Evolutionary conservation across 768 basidiomycete genomes (phyloP), one percentile per base, ranked within the genome.

Genomic region (Collybia sp.): DNA sequence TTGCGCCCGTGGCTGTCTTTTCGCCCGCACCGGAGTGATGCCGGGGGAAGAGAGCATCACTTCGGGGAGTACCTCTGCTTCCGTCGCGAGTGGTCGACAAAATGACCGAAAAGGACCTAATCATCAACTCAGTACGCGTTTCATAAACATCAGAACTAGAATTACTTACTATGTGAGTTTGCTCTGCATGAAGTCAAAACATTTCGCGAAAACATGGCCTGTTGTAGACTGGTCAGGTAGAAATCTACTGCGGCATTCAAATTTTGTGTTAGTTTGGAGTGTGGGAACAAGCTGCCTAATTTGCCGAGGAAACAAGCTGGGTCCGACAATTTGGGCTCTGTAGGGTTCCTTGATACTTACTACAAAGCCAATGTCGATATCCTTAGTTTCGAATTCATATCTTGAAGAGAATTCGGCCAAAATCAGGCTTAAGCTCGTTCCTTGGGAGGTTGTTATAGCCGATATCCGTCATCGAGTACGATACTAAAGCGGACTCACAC

Each of bases 341-440:
- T n/a, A n/a, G n/a, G n/a, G n/a, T 25, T 25, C 25, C 25, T 25
- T 25, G 25, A 25, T 25, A 25, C 8, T 25, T 25, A 25, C 25
- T 25, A 8, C 25, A 8, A 8, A 25, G 8, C 25, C 59, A 55
- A 89, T 89, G 88, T 81, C 87, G 12, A 71, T 87, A 52, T 79
- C 81, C 41, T 77, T 91, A 44, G 84, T 93, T 30, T 85, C 85
- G 17, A 92, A 86, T 57, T 63, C 80, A 2, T 93, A 86, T 70
- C 80, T 98, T 50, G 89, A 93, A 53, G 93, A 95, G 54, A 80
- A 74, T 57, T 87, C 90, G 6, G 75, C 83, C 43, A 94, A 95
- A 74, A 92, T 94, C 50, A 77, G 87, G 55, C 77, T 85, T 6
- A 96, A 94, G 64, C 83, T 85, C 1, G 91, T 96, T 9, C 93